These are phyloP conservation scores for Backusella sp. DNA, from an alignment of 192 early-diverging fungal genomes.

Conservation along the genomic window DNA sequence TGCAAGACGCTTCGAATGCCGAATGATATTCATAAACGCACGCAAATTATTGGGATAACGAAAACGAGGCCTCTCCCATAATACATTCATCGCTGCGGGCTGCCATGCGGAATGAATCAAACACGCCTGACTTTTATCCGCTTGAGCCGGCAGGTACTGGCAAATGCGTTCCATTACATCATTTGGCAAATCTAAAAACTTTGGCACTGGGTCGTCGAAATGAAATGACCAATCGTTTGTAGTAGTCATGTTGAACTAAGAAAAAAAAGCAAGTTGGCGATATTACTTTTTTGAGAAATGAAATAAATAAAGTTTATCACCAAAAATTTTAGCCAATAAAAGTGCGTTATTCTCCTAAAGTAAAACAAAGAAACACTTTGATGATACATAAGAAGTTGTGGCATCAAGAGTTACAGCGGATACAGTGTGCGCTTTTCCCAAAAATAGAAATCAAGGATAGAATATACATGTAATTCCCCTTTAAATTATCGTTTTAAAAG, in stretches of 20 bases:
- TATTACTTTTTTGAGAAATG: neutral
- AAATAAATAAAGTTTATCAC: neutral
- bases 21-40: slow-evolving; percentile 17
- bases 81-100: slow-evolving; percentile 28
- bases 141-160: slow-evolving; percentile 25
- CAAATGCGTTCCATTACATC: slow-evolving; percentile 25
- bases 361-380: neutral
- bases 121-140: slow-evolving; percentile 29
- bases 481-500: neutral
- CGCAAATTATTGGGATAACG: slow-evolving; percentile 29
- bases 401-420: neutral
- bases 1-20: slow-evolving; percentile 10
- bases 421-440: neutral
- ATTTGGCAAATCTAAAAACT: slow-evolving; percentile 16
- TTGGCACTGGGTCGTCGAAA: slow-evolving; percentile 7
- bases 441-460: neutral
- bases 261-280: neutral
- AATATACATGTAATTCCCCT: neutral
- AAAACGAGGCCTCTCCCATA: slow-evolving; percentile 39
- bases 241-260: neutral
- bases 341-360: neutral
- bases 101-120: slow-evolving; percentile 33
- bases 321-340: neutral
- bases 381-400: neutral
- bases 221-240: slow-evolving; percentile 18